Percentiles rank a stretch among this genome's conserved stretches.
phyloP scores from a whole-genome alignment of 768 basidiomycete species.

The Baorangia bicolor region DNA sequence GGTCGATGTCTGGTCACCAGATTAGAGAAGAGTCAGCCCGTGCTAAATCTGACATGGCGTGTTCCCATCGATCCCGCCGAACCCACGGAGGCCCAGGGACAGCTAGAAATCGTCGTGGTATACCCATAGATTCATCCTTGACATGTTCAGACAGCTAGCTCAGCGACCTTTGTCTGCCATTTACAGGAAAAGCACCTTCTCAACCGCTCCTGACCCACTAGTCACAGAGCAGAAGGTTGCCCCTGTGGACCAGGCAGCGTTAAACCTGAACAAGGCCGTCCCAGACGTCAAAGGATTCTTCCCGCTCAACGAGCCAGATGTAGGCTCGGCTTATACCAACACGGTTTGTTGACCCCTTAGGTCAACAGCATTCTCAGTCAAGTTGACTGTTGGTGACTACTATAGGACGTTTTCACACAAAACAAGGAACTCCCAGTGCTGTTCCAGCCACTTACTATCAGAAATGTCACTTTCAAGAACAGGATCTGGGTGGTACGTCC shows the following conservation, averaged over 20 bases:
- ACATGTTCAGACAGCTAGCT: background rate
- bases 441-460: slow-evolving; percentile 65
- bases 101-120: background rate
- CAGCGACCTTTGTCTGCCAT: background rate
- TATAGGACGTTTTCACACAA: slow-evolving; percentile 43
- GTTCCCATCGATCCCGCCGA: background rate
- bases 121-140: background rate
- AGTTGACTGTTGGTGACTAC: background rate
- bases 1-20: too few species aligned
- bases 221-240: background rate
- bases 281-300: slow-evolving; percentile 54
- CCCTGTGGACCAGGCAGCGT: background rate
- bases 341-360: slow-evolving; percentile 11
- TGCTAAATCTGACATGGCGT: background rate
- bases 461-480: slow-evolving; percentile 68
- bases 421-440: slow-evolving; percentile 53
- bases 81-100: background rate
- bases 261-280: slow-evolving; percentile 46
- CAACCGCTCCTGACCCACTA: background rate
- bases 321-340: slow-evolving; percentile 43
- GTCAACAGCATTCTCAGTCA: background rate
- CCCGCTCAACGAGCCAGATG: slow-evolving; percentile 56
- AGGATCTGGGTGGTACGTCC: slow-evolving; percentile 59
- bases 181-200: background rate
- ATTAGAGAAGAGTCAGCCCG: background rate